phyloP scores from a whole-genome alignment of 2,329 filamentous ascomycete genomes.

The Xenosphaeropsis pyriputrescens region DNA sequence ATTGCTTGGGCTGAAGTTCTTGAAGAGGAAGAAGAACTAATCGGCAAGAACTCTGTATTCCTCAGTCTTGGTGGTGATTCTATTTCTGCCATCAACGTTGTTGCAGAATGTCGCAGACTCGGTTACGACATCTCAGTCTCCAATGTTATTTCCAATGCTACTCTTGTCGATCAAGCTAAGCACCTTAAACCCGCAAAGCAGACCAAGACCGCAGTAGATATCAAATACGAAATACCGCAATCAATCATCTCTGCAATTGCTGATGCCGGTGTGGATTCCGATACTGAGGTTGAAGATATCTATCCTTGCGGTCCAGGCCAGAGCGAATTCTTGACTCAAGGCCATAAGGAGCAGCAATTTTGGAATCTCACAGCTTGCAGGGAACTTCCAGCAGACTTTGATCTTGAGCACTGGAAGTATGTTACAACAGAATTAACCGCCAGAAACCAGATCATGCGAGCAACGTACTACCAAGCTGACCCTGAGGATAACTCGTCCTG shows the following conservation, averaged over 20 bases:
- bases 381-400: neutral
- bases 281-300: constrained; percentile 5
- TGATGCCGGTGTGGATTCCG: no score
- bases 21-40: constrained; percentile 23
- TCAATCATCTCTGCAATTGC: no score
- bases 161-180: no score
- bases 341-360: constrained; percentile 4
- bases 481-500: constrained; percentile 2
- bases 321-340: constrained; percentile 8
- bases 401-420: constrained; percentile 2
- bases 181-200: no score
- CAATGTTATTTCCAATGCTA: no score
- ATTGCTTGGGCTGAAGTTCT: constrained; percentile 35
- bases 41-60: constrained; percentile 57
- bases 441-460: constrained; percentile 7
- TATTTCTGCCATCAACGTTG: constrained; percentile 51
- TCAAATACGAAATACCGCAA: no score
- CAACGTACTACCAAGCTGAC: constrained; percentile 1
- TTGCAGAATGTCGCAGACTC: no score
- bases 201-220: no score
- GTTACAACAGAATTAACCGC: constrained; percentile 2
- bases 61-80: constrained; percentile 72
- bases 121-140: no score
- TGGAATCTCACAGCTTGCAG: constrained; percentile 6
- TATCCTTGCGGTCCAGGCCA: constrained; percentile 8